Conservation (phyloP, 768 basidiomycete genomes). For the Mycena capillaripes region DNA sequence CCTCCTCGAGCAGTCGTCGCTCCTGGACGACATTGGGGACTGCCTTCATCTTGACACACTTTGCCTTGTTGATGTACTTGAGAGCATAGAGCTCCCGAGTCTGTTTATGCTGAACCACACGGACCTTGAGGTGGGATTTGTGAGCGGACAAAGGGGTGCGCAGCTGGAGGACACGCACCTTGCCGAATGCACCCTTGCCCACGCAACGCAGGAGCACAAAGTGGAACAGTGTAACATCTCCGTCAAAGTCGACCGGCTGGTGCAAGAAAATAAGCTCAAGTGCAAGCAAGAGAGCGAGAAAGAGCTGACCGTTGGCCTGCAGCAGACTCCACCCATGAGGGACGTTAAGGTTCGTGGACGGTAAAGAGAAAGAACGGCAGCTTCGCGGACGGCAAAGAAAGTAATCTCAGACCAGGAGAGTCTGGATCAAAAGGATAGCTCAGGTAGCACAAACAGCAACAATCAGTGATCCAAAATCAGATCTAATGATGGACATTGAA, state of each 20-base stretch:
- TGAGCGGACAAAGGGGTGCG: conserved; percentile 19
- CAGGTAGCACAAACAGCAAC: too few relatives aligned
- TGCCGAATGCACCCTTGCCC: conserved; percentile 99
- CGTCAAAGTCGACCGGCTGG: conserved; percentile 95
- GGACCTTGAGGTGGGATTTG: conserved; percentile 73
- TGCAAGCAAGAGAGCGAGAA: too few relatives aligned
- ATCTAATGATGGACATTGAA: too few relatives aligned
- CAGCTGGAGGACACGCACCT: conserved; percentile 66
- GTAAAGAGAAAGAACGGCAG: not conserved
- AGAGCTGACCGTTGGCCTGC: conserved; percentile 69
- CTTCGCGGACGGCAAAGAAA: too few relatives aligned
- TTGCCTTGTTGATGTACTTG: conserved; percentile 99
- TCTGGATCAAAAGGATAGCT: too few relatives aligned
- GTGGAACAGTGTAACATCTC: conserved; percentile 96
- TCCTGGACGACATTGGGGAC: conserved; percentile 98
- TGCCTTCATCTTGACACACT: conserved; percentile 98
- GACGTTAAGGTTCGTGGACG: conserved; percentile 23
- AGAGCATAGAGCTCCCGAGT: conserved; percentile 96
- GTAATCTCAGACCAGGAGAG: too few relatives aligned
- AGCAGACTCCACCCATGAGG: conserved; percentile 76
- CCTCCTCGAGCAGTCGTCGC: conserved; percentile 95
- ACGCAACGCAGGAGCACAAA: conserved; percentile 95
- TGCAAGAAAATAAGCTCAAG: too few relatives aligned
- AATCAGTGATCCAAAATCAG: too few relatives aligned
- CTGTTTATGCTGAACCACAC: conserved; percentile 99